Conservation (phyloP, 192 early-diverging fungal species). For the Polychytrium aggregatum region DNA sequence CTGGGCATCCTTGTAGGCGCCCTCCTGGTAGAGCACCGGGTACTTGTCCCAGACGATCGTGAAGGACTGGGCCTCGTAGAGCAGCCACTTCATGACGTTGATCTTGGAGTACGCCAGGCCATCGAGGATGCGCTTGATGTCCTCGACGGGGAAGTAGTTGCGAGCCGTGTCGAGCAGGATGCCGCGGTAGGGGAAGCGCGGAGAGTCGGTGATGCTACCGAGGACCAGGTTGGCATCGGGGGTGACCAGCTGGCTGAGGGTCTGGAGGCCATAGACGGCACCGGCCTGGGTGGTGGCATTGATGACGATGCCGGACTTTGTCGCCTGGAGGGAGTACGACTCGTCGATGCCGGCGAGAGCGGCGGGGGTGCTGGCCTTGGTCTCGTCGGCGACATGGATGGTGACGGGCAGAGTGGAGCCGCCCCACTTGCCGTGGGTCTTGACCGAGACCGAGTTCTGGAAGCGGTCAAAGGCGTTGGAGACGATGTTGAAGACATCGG, state of each 20-base stretch:
- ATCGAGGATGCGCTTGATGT: slow-evolving; percentile 13
- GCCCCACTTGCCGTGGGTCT: no score
- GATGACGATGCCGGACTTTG: no score
- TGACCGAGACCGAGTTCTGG: no score
- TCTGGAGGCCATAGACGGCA: no score
- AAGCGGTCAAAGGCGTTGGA: no score
- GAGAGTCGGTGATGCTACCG: slow-evolving; percentile 10
- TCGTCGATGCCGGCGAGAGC: no score
- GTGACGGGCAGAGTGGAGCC: no score
- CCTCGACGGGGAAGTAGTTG: slow-evolving; percentile 18
- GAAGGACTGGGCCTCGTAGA: slow-evolving; percentile 19
- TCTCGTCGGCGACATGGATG: no score
- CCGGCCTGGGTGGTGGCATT: no score
- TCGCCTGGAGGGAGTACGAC: no score
- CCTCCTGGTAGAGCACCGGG: slow-evolving; percentile 56
- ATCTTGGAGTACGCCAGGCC: slow-evolving; percentile 13
- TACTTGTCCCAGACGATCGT: slow-evolving; percentile 13
- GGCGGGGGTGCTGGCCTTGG: no score
- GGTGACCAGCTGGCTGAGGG: not conserved
- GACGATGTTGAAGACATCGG: no score
- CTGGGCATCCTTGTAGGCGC: slow-evolving; percentile 54
- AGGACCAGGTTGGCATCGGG: not conserved
- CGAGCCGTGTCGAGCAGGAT: slow-evolving; percentile 24
- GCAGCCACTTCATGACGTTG: slow-evolving; percentile 27
- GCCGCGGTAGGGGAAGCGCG: slow-evolving; percentile 15